These are phyloP conservation scores for Chloromonas sp. DNA, from an alignment of 163 green algal species.

Conservation along the genomic window DNA sequence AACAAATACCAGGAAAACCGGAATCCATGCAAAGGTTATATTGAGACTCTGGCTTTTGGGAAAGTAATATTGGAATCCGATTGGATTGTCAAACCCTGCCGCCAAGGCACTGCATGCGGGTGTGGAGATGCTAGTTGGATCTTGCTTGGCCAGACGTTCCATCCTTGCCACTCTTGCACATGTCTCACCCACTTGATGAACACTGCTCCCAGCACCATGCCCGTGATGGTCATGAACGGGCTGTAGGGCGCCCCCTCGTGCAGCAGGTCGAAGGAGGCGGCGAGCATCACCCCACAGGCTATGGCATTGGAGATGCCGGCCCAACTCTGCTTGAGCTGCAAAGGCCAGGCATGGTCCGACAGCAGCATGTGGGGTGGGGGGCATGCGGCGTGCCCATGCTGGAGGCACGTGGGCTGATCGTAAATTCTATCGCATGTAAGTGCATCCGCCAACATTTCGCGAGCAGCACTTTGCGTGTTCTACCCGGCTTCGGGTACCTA, in stretches of 20 bases:
- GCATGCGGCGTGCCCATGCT: neutral
- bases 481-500: no score
- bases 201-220: conserved; percentile 62
- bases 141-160: no score
- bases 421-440: no score
- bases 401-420: no score
- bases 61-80: no score
- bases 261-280: conserved; percentile 90
- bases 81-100: no score
- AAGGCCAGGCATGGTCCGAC: neutral
- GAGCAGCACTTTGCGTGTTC: neutral
- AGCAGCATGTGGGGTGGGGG: neutral
- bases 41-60: no score
- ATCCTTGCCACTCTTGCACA: no score
- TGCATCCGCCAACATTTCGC: neutral
- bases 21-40: no score
- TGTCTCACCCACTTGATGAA: conserved; percentile 42
- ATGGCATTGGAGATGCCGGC: conserved; percentile 81
- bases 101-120: no score
- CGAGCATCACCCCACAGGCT: conserved; percentile 95
- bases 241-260: conserved; percentile 80
- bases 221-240: conserved; percentile 54
- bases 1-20: no score
- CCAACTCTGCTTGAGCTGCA: conserved; percentile 37
- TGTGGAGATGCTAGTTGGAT: no score